These are phyloP conservation scores for Leccinum fallax DNA, from an alignment of 1,284 basidiomycete genomes.

Conservation along the genomic window DNA sequence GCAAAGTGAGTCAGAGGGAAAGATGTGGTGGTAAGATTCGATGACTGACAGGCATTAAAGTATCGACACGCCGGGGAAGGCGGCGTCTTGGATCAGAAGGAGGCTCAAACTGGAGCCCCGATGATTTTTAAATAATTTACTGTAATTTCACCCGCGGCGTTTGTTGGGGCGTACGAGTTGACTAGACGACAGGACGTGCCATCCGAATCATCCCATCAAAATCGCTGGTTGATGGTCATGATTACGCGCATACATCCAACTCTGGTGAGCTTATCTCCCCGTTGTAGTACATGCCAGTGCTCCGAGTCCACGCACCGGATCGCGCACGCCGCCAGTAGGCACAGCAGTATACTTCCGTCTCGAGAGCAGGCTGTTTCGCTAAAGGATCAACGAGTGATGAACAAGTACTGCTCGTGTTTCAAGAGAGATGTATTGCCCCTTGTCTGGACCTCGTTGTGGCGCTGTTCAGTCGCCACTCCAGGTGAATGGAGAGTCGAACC, in stretches of 20 bases:
- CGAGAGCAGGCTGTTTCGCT: neutral
- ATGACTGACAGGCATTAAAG: neutral
- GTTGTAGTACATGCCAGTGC: neutral
- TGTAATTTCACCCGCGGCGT: neutral
- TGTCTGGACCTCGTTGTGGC: neutral
- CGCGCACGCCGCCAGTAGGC: neutral
- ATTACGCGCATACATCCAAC: neutral
- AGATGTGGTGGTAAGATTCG: neutral
- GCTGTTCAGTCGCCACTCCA: neutral
- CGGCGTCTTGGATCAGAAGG: conserved; percentile 3
- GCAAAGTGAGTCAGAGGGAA: neutral
- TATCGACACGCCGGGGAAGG: neutral
- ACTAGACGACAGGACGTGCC: conserved; percentile 1
- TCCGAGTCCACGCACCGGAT: neutral
- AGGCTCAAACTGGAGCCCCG: neutral
- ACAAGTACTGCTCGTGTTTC: neutral
- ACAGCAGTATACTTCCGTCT: neutral
- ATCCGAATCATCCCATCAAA: neutral
- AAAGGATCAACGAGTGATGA: neutral
- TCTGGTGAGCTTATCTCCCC: neutral
- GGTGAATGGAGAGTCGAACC: neutral
- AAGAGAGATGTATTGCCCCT: neutral
- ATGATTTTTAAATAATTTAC: neutral
- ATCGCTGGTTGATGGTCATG: neutral
- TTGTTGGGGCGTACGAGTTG: neutral